Evolutionary conservation across 2,329 filamentous ascomycete genomes (phyloP).

Genomic region (Fusarium phyllophilum): DNA sequence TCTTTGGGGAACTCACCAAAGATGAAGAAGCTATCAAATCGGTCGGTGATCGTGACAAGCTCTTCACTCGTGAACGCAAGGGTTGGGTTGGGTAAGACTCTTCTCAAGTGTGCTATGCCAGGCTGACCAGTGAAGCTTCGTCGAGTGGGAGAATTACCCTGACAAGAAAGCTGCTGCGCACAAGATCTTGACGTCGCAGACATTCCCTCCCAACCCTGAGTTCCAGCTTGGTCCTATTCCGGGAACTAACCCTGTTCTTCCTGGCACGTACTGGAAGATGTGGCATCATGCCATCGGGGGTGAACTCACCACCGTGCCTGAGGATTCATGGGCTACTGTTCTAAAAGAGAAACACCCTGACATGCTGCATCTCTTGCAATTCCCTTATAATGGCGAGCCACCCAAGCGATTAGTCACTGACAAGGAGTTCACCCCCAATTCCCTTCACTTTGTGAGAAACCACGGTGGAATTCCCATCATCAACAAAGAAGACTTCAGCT

Average conservation of each 20-base stretch:
- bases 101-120: not conserved
- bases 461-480: constrained; percentile 78
- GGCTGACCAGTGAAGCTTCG: constrained; percentile 55
- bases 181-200: constrained; percentile 54
- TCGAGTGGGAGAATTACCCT: constrained; percentile 77
- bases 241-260: constrained; percentile 65
- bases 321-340: constrained; percentile 67
- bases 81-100: constrained; percentile 48
- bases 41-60: constrained; percentile 49
- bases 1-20: constrained; percentile 48
- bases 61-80: constrained; percentile 44
- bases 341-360: constrained; percentile 66
- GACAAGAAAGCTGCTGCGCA: constrained; percentile 71
- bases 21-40: constrained; percentile 54
- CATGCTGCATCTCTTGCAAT: constrained; percentile 71
- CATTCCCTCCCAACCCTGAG: constrained; percentile 56
- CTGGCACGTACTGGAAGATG: constrained; percentile 66
- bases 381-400: constrained; percentile 72
- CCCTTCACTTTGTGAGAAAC: constrained; percentile 72
- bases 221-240: constrained; percentile 67
- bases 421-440: constrained; percentile 69
- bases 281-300: constrained; percentile 63
- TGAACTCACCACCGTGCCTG: constrained; percentile 58
- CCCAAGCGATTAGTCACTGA: constrained; percentile 66
- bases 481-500: constrained; percentile 62